A percentile compares a stretch with the other conserved stretches of the same genome.
Evolutionary conservation across 192 early-diverging fungal genomes (phyloP).

Genomic region (Linderina pennispora): DNA sequence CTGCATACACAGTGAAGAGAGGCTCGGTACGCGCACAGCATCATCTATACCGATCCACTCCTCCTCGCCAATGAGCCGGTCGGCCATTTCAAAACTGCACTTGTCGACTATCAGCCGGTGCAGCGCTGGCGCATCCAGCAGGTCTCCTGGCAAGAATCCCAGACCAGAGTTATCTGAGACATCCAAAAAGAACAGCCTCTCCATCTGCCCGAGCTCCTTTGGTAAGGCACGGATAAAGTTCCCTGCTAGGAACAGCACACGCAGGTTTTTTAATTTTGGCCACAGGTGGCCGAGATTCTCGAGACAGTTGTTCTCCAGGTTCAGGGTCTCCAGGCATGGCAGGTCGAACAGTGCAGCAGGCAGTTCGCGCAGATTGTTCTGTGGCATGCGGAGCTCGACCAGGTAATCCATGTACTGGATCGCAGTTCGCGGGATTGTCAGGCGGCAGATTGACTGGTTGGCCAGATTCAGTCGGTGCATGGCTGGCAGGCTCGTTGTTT

Average conservation of each 20-base stretch:
- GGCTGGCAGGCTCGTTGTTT: conserved; percentile 28
- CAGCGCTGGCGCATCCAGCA: conserved; percentile 16
- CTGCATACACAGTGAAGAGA: too few species aligned
- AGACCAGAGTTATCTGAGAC: conserved; percentile 28
- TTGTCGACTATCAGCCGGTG: conserved; percentile 27
- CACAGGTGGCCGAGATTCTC: conserved; percentile 15
- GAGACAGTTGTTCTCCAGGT: conserved; percentile 31
- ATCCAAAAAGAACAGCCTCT: conserved; percentile 33
- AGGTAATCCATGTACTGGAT: conserved; percentile 9
- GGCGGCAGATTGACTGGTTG: conserved; percentile 22
- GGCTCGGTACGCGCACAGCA: too few species aligned
- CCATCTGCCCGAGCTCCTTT: conserved; percentile 22
- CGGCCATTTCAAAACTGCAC: conserved; percentile 11
- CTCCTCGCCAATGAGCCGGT: too few species aligned
- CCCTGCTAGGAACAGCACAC: conserved; percentile 28
- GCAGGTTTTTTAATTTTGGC: conserved; percentile 12
- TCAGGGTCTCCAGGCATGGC: conserved; percentile 33
- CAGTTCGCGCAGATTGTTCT: conserved; percentile 29
- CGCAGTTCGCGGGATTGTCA: conserved; percentile 20
- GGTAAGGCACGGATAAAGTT: conserved; percentile 28
- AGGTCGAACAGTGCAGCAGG: conserved; percentile 28
- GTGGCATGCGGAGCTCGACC: conserved; percentile 38
- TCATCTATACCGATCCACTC: too few species aligned
- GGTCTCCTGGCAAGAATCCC: conserved; percentile 16
- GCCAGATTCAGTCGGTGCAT: conserved; percentile 35